These are phyloP conservation scores for Hymenoscyphus linearis DNA, from an alignment of 2,329 filamentous ascomycete species.

Conservation along the genomic window DNA sequence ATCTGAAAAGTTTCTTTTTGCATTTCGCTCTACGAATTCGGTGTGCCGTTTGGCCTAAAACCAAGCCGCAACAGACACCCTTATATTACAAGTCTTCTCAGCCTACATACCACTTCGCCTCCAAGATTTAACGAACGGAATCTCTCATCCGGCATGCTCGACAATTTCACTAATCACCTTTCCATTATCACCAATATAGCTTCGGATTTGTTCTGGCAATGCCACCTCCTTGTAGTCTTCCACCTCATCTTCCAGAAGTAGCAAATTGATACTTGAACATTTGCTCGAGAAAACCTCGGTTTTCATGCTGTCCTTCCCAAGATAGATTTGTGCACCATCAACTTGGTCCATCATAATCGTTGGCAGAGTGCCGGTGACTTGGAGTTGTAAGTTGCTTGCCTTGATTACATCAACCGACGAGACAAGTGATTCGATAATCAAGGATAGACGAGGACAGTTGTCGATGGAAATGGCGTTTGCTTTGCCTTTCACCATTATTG, in stretches of 20 bases:
- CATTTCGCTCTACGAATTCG: background rate
- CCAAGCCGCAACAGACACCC: background rate
- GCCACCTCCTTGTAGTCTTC: constrained; percentile 85
- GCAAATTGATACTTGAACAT: constrained; percentile 79
- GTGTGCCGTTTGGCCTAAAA: background rate
- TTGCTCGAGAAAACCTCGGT: constrained; percentile 90
- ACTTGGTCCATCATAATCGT: constrained; percentile 91
- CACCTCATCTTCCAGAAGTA: constrained; percentile 64
- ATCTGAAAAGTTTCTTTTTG: background rate
- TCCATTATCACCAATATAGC: constrained; percentile 67
- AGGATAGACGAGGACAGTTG: constrained; percentile 76
- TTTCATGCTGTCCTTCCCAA: constrained; percentile 69
- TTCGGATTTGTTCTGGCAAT: constrained; percentile 83
- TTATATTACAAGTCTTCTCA: background rate
- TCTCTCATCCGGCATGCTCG: constrained; percentile 73
- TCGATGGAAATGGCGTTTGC: constrained; percentile 96
- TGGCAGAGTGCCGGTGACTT: constrained; percentile 79
- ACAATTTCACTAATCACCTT: constrained; percentile 90
- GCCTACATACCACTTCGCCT: background rate
- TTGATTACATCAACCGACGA: constrained; percentile 95
- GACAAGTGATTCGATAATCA: constrained; percentile 85
- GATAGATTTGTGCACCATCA: constrained; percentile 82
- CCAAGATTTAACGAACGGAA: background rate
- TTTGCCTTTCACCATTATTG: constrained; percentile 85
- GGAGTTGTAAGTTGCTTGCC: constrained; percentile 87